phyloP scores from a whole-genome alignment of 768 basidiomycete genomes.

The Boletus rubroflammeus region DNA sequence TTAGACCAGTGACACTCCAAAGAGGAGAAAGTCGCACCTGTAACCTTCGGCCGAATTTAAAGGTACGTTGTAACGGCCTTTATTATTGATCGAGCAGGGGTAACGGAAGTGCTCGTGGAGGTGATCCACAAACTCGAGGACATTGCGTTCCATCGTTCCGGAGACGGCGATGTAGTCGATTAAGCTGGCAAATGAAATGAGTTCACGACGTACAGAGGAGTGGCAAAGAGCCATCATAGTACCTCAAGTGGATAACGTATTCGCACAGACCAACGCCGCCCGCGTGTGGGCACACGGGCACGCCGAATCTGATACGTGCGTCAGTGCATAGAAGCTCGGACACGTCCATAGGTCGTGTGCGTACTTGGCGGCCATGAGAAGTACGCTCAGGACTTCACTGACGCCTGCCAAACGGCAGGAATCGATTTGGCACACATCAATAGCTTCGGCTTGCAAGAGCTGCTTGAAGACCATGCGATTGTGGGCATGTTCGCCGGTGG shows the following conservation, averaged over 20 bases:
- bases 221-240: background rate
- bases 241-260: slow-evolving; percentile 86
- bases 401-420: slow-evolving; percentile 92
- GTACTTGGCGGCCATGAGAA: slow-evolving; percentile 91
- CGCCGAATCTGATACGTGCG: slow-evolving; percentile 58
- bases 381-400: slow-evolving; percentile 88
- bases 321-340: background rate
- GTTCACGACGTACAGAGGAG: slow-evolving; percentile 1
- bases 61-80: slow-evolving; percentile 88
- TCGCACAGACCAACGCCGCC: slow-evolving; percentile 95
- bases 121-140: slow-evolving; percentile 87
- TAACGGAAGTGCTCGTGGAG: slow-evolving; percentile 91
- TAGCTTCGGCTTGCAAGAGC: slow-evolving; percentile 85
- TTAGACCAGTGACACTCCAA: background rate
- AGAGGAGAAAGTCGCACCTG: slow-evolving; percentile 19
- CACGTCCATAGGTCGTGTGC: slow-evolving; percentile 15
- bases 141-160: slow-evolving; percentile 91
- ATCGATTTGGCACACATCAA: slow-evolving; percentile 95
- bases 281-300: slow-evolving; percentile 93
- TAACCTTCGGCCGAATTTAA: slow-evolving; percentile 73
- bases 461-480: slow-evolving; percentile 98
- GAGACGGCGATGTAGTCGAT: slow-evolving; percentile 94
- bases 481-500: slow-evolving; percentile 95
- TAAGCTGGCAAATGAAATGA: slow-evolving; percentile 43
- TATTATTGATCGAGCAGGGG: slow-evolving; percentile 82